phyloP scores from a whole-genome alignment of 2,329 filamentous ascomycete species.

The Exophiala lecanii-corni region DNA sequence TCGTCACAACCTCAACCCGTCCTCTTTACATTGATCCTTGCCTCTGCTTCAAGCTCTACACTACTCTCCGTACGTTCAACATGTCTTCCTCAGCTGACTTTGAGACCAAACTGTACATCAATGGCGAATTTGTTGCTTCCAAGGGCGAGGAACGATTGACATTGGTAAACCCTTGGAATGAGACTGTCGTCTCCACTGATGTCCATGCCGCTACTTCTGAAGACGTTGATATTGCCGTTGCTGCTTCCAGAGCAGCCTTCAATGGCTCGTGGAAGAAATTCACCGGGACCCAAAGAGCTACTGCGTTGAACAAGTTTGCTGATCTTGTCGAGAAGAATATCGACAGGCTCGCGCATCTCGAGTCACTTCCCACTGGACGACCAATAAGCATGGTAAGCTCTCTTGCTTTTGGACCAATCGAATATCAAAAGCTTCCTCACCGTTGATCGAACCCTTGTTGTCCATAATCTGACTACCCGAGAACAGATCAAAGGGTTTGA shows the following conservation, averaged over 20 bases:
- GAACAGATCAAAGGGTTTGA: conserved; percentile 57
- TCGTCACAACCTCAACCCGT: too few relatives aligned
- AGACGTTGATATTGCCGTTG: conserved; percentile 35
- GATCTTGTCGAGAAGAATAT: conserved; percentile 29
- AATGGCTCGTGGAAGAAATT: conserved; percentile 28
- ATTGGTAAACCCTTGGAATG: conserved; percentile 31
- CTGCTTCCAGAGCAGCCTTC: conserved; percentile 31
- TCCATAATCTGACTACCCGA: too few relatives aligned
- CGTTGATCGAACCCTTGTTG: too few relatives aligned
- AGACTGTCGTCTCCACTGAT: conserved; percentile 29
- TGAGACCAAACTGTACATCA: conserved; percentile 37
- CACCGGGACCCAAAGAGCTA: conserved; percentile 23
- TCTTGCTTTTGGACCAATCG: too few relatives aligned
- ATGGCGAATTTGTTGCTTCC: conserved; percentile 39
- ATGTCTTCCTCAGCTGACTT: not conserved
- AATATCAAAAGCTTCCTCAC: too few relatives aligned
- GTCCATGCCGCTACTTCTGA: conserved; percentile 31
- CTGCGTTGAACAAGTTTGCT: conserved; percentile 43
- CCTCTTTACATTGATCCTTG: too few relatives aligned
- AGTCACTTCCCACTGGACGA: conserved; percentile 46
- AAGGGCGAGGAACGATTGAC: conserved; percentile 32
- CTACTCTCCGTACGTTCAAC: too few relatives aligned
- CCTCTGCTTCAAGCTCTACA: too few relatives aligned
- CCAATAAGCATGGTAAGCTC: conserved; percentile 62
- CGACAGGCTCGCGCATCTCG: conserved; percentile 29